A percentile compares a stretch with the other conserved stretches of the same genome.
phyloP scores from a whole-genome alignment of 2,329 filamentous ascomycete species.

The Microsporum canis region DNA sequence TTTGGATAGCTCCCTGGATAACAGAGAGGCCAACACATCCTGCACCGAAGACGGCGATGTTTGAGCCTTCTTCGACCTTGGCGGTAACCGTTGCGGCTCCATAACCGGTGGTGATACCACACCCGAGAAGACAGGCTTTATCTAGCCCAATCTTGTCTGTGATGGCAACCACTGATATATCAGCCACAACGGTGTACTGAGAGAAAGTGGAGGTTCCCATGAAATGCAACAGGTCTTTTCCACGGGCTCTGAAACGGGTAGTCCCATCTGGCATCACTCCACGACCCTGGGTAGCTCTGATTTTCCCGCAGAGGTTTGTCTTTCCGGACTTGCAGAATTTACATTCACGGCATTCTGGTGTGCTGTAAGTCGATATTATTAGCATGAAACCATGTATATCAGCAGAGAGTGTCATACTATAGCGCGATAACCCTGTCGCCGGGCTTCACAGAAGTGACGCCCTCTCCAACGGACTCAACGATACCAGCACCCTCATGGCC shows the following conservation, averaged over 20 bases:
- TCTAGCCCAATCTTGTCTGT: conserved; percentile 88
- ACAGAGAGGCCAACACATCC: conserved; percentile 93
- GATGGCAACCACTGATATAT: conserved; percentile 94
- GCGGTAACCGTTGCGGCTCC: conserved; percentile 91
- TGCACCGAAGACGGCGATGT: conserved; percentile 84
- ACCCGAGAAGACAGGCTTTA: conserved; percentile 88
- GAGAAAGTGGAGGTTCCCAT: conserved; percentile 99
- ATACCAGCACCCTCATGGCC: conserved; percentile 87
- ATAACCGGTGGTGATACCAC: conserved; percentile 97
- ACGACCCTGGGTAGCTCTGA: conserved; percentile 88
- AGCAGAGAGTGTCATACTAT: conserved; percentile 48
- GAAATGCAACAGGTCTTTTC: conserved; percentile 92
- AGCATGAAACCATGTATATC: no score
- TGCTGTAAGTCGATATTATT: conserved; percentile 44
- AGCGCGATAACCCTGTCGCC: conserved; percentile 86
- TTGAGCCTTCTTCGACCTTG: conserved; percentile 79
- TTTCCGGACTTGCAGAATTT: conserved; percentile 99
- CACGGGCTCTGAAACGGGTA: conserved; percentile 85
- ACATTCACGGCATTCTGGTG: conserved; percentile 92
- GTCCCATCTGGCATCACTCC: conserved; percentile 97
- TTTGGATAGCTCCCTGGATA: conserved; percentile 82
- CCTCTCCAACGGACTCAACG: conserved; percentile 88
- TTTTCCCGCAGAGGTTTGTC: conserved; percentile 98
- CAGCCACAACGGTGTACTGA: conserved; percentile 95
- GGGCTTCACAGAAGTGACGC: conserved; percentile 84